Evolutionary conservation across 768 basidiomycete genomes (phyloP), one percentile per base, ranked within the genome.

Genomic region (Leccinum rimulosum): DNA sequence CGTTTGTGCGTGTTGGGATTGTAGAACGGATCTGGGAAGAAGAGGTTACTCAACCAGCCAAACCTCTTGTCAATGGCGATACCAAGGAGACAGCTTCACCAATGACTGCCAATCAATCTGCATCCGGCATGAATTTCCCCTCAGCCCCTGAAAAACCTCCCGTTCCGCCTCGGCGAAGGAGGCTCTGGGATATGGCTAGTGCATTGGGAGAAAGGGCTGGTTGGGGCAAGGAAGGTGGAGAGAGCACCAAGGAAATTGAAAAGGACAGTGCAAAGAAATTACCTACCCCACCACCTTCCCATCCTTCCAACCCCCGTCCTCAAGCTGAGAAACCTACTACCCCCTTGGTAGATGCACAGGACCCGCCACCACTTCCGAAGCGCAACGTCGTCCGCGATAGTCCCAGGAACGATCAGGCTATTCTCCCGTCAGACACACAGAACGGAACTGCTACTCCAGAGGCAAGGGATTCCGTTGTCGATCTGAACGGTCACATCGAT

Each of bases 11-110:
- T 25, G 86, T 84, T 0, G 84, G 89, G 10, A 78, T 97, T 55
- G 79, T 96, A 19, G 92, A 94, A 59, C 88, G 87, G 64, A 77
- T 96, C 6, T 97, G 95, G 95, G 89, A 93, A 57, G 94, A 95
- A 62, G 91, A 88, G 57, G 66, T 82, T 6, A 63, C 71, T 3
- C 76, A 77, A 10, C 68, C 77, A 2, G 65, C 68, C 1, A 66
- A 64, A 36, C 65, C 62, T 48, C 64, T 63, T n/a, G 57, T 56
- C 14, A 68, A 61, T 59, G 53, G 52, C 4, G 55, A 61, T 25
- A 45, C 57, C 47, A 45, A 19, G 25, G 57, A 56, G 17, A 28
- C 35, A 1, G 36, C 49, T 25, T 30, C 55, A 3, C 35, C 40
- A 15, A 25, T 3, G 22, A 27, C 57, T 11, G n/a, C 54, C 11